These are phyloP conservation scores for Plasmodium relictum DNA, from an alignment of 169 alveolate genomes.

Conservation along the genomic window DNA sequence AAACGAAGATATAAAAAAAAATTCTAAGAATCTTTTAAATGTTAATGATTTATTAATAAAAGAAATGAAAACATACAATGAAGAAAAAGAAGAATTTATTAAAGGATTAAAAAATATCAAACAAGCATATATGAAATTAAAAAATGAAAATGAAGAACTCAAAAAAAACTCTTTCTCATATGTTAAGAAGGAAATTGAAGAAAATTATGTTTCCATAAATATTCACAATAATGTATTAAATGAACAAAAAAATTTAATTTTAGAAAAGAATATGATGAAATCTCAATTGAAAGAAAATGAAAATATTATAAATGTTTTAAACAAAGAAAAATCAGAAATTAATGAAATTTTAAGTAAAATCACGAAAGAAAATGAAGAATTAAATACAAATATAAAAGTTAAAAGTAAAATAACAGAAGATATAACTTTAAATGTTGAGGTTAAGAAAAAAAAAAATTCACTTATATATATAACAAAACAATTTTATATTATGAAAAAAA, in stretches of 20 bases:
- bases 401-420: conserved; percentile 70
- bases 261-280: conserved; percentile 40
- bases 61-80: conserved; percentile 54
- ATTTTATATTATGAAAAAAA: neutral
- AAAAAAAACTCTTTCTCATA: conserved; percentile 45
- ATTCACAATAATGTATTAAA: conserved; percentile 31
- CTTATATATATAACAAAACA: neutral
- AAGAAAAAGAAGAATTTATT: conserved; percentile 54
- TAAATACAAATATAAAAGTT: conserved; percentile 48
- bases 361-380: conserved; percentile 44
- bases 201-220: conserved; percentile 50
- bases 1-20: conserved; percentile 61
- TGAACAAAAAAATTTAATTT: conserved; percentile 32
- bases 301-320: conserved; percentile 3
- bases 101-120: conserved; percentile 69
- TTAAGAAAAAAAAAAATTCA: neutral
- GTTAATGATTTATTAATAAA: conserved; percentile 44
- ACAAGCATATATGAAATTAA: conserved; percentile 59
- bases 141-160: conserved; percentile 51
- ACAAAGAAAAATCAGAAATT: conserved; percentile 20
- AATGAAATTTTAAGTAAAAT: conserved; percentile 8
- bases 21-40: conserved; percentile 58
- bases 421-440: conserved; percentile 45
- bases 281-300: conserved; percentile 34
- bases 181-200: conserved; percentile 58